Base-by-base conservation (phyloP, 495 filamentous ascomycete species). In the Penicillium canariense region DNA sequence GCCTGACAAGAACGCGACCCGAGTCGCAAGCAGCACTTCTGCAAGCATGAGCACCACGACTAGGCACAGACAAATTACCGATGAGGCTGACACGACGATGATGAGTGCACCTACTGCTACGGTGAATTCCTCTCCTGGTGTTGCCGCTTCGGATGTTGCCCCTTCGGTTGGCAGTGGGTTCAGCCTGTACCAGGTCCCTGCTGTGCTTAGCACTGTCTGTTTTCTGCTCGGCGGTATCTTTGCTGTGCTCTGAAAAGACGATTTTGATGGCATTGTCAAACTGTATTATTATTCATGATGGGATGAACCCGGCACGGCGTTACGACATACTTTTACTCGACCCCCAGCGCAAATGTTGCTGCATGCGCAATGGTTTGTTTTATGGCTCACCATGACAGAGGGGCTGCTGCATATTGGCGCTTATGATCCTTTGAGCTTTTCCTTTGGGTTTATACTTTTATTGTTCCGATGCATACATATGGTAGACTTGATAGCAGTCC, bases 221-320 rank as follows among this genome's bases (percentile, higher is more conserved):
- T 55, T 55, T 44, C 43, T 67, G 34, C 27, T 68, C 9, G 46
- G 50, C 28, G 50, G 53, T 14, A 48, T 52, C 35, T 35, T 67
- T 38, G 39, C 40, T n/a, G 43, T 68, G 40, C 35, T 65, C 54
- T 69, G 44, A 59, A 30, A 28, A 43, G 6, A 30, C 18, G 9
- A n/a, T 30, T 10, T 14, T 17, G 26, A 40, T 28, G 23, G 18
- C 53, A 52, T 49, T 47, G 48, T 36, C 48, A 32, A 48, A 31
- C 36, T 68, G 62, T 68, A 68, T 58, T 55, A 58, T 59, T 68
- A 66, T 39, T 54, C 18, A 63, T 36, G 63, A 62, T 55, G 38
- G 43, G 27, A 62, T 55, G 60, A 47, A 31, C 40, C 49, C 39
- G 26, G 54, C 48, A 58, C 28, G 63, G 61, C 54, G 63, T 56